phyloP scores from a whole-genome alignment of 345 rosid species.

The Melaleuca alternifolia region DNA sequence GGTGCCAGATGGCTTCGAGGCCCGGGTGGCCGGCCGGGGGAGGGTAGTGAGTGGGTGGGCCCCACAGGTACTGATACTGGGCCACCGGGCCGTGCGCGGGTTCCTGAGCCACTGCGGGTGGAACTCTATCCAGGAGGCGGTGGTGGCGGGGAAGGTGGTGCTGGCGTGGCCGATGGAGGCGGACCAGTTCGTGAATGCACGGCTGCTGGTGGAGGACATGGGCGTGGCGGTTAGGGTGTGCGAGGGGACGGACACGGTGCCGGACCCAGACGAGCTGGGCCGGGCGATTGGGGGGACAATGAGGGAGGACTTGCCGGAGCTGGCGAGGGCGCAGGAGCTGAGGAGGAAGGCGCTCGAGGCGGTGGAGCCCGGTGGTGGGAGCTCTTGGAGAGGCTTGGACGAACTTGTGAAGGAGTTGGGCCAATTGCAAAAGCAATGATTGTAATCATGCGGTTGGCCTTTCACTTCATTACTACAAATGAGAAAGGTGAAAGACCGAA shows the following conservation, averaged over 20 bases:
- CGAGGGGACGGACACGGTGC: conserved; percentile 38
- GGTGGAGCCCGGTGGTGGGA: conserved; percentile 29
- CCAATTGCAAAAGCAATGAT: neutral
- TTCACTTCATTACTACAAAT: neutral
- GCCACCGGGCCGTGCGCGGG: conserved; percentile 45
- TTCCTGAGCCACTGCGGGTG: conserved; percentile 71
- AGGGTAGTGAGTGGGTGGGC: conserved; percentile 44
- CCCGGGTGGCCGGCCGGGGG: conserved; percentile 31
- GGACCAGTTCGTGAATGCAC: conserved; percentile 47
- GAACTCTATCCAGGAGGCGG: conserved; percentile 59
- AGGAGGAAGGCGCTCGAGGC: conserved; percentile 6
- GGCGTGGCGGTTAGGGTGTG: conserved; percentile 37
- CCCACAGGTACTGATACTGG: conserved; percentile 36
- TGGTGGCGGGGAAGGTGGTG: conserved; percentile 31
- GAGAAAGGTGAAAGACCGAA: neutral
- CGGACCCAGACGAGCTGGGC: conserved; percentile 29
- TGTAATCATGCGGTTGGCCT: neutral
- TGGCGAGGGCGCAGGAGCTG: conserved; percentile 20
- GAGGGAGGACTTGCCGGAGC: neutral
- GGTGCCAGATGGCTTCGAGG: conserved; percentile 37
- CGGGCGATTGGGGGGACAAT: conserved; percentile 9
- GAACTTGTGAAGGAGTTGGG: neutral
- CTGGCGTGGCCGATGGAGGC: conserved; percentile 68
- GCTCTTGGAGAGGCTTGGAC: conserved; percentile 26
- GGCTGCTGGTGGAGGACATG: conserved; percentile 40